phyloP scores from a whole-genome alignment of 31 red algal species.

The Porphyra umbilicalis region DNA sequence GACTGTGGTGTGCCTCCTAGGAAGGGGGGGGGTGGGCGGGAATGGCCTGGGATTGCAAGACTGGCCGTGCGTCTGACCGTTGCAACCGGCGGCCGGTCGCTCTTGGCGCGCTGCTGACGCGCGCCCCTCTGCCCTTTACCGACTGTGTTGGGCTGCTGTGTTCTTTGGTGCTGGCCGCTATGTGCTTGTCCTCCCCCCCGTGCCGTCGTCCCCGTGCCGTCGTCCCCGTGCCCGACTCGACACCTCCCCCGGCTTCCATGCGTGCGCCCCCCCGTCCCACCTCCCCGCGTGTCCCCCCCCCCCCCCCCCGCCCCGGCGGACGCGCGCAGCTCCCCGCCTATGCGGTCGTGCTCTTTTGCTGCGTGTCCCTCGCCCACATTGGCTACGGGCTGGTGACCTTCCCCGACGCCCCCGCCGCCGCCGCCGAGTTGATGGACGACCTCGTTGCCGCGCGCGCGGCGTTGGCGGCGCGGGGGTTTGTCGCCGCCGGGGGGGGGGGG shows the following conservation, averaged over 20 bases:
- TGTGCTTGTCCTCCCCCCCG: background rate
- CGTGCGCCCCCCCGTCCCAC: too few relatives aligned
- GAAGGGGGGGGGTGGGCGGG: background rate
- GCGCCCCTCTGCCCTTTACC: too few relatives aligned
- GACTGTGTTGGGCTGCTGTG: background rate
- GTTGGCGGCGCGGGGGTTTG: slow-evolving; percentile 32
- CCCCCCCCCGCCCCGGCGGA: background rate
- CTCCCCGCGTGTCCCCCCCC: too few relatives aligned
- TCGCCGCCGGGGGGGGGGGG: background rate
- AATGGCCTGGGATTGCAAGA: too few relatives aligned
- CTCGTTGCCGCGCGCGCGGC: slow-evolving; percentile 27
- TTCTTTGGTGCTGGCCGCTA: background rate
- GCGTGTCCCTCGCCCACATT: slow-evolving; percentile 51
- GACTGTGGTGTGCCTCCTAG: background rate
- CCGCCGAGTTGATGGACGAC: slow-evolving; percentile 34
- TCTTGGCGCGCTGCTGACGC: too few relatives aligned
- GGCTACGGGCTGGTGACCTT: slow-evolving; percentile 42
- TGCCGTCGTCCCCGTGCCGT: too few relatives aligned
- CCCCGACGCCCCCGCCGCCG: slow-evolving; percentile 43
- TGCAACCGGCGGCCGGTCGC: too few relatives aligned
- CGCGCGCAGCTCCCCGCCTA: slow-evolving; percentile 15
- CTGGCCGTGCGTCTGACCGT: too few relatives aligned
- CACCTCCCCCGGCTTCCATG: too few relatives aligned
- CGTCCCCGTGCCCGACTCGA: too few relatives aligned
- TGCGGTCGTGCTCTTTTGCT: slow-evolving; percentile 35